Evolutionary conservation across 257 asterid species (phyloP), one percentile per base, ranked within the genome.

Genomic region (Ilex asprella): DNA sequence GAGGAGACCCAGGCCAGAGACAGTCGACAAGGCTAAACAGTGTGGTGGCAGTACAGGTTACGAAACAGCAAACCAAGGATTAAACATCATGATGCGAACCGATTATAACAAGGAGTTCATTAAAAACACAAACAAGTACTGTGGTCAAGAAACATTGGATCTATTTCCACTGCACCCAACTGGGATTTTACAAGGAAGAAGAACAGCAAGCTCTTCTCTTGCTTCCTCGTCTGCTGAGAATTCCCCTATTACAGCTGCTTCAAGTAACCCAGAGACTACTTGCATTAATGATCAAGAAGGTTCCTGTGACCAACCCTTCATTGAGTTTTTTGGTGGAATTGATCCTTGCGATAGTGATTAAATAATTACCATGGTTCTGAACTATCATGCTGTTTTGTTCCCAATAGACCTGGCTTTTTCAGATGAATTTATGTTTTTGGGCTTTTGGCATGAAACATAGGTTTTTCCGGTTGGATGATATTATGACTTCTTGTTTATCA

Each of bases 151-250:
- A 70, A 90, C 97, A 31, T 78, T 90, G 76, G 84, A 90, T 55
- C 81, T 87, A 44, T 90, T 90, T 61, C 97, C 97, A 7, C 64
- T 81, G 53, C 83, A 85, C 44, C 97, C 95, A 35, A 85, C 85
- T 50, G 90, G 97, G 21, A 50, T 78, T 49, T 60, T 83, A 35
- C 82, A 78, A 55, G 56, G 56, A 67, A 68, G 56, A 67, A 68
- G 56, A 63, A n/a, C 53, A 6, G 21, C 62, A 13, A 30, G 16
- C 56, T 31, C 16, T 54, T 10, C 64, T 2, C 39, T 10, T 32
- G 29, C 35, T 12, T n/a, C 57, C 30, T 10, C 54, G 50, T 13
- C 58, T 16, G 12, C 16, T 30, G 53, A 21, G 2, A 15, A 16
- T 10, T 39, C 55, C 39, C 15, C 30, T 15, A 21, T 21, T 21